These are phyloP conservation scores for Styphnolobium japonicum DNA, from an alignment of 306 rosid genomes.

Conservation along the genomic window DNA sequence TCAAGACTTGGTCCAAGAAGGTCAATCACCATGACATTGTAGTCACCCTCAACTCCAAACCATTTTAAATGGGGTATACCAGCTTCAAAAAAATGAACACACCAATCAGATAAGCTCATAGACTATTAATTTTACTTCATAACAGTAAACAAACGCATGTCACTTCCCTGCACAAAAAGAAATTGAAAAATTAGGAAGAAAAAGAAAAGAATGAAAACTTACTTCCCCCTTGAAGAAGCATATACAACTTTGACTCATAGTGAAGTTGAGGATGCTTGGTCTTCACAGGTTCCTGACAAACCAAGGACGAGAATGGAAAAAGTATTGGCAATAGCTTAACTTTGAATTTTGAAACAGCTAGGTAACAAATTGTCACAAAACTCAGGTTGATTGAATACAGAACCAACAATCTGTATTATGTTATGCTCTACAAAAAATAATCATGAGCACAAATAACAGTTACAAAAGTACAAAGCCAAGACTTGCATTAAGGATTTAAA, in stretches of 20 bases:
- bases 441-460: neutral
- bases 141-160: neutral
- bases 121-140: neutral
- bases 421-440: constrained; percentile 2
- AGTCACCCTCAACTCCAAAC: constrained; percentile 98
- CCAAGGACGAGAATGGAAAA: constrained; percentile 19
- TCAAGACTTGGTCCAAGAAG: constrained; percentile 98
- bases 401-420: neutral
- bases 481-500: constrained; percentile 7
- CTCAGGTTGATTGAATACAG: neutral
- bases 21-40: constrained; percentile 93
- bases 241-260: constrained; percentile 91
- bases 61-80: constrained; percentile 95
- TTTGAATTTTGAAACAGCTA: neutral
- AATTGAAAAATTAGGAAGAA: constrained; percentile 12
- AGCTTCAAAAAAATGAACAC: constrained; percentile 49
- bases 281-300: constrained; percentile 80
- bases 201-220: constrained; percentile 32
- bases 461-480: neutral
- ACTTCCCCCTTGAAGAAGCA: constrained; percentile 99
- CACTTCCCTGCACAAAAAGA: neutral
- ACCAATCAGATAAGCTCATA: constrained; percentile 11
- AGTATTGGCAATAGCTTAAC: neutral
- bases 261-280: constrained; percentile 99
- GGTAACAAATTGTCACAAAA: constrained; percentile 20